These are phyloP conservation scores for Ascocoryne sarcoides DNA, from an alignment of 2,329 filamentous ascomycete species.

Conservation along the genomic window DNA sequence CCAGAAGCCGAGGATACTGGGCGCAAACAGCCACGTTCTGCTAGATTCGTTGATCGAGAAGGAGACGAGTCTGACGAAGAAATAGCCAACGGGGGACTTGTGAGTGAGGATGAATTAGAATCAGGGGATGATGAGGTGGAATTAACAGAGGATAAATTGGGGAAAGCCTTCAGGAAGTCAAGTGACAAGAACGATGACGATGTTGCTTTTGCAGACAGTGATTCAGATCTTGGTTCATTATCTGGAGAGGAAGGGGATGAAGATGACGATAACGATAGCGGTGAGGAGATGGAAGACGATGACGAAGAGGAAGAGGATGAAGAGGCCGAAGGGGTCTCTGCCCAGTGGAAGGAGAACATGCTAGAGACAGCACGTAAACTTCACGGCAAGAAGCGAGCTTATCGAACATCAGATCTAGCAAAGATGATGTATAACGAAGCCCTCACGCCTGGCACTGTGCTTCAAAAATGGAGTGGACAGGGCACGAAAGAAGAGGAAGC, in stretches of 20 bases:
- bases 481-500: conserved; percentile 48
- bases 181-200: conserved; percentile 56
- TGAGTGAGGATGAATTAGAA: conserved; percentile 26
- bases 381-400: conserved; percentile 62
- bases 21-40: conserved; percentile 48
- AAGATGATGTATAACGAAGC: conserved; percentile 82
- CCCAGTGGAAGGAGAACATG: conserved; percentile 87
- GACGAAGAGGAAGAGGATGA: conserved; percentile 55
- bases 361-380: conserved; percentile 62
- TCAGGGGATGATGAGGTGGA: conserved; percentile 46
- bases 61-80: conserved; percentile 48
- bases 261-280: conserved; percentile 38
- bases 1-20: conserved; percentile 52
- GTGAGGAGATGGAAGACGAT: conserved; percentile 32
- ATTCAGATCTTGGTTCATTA: conserved; percentile 89
- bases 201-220: conserved; percentile 87
- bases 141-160: conserved; percentile 50
- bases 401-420: conserved; percentile 73
- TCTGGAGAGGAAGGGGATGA: conserved; percentile 51
- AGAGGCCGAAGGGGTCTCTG: conserved; percentile 17
- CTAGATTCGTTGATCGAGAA: conserved; percentile 51
- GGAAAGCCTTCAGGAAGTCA: conserved; percentile 49
- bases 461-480: conserved; percentile 72
- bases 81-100: conserved; percentile 39
- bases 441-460: conserved; percentile 64